Conservation (phyloP, 176 grass and related monocot genomes). For the Eragrostis nindensis region DNA sequence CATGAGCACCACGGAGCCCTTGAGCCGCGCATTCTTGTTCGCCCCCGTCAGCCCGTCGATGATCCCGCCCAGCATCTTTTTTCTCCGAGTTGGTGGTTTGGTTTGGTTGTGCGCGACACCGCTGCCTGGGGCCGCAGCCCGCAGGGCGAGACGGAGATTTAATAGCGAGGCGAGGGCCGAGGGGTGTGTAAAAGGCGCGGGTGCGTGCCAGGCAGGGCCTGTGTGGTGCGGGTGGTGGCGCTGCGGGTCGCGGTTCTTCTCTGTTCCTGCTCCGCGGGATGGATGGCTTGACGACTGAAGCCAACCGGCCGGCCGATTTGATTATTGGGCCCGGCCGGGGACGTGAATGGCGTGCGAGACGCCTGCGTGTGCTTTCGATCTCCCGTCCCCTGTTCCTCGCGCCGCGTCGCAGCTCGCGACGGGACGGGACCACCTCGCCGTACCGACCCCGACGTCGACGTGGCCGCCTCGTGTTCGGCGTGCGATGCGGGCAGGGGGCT, state of each 20-base stretch:
- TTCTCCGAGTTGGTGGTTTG: background rate
- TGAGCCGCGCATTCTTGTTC: slow-evolving; percentile 34
- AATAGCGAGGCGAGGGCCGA: background rate
- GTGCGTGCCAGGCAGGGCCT: too few relatives aligned
- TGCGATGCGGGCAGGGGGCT: background rate
- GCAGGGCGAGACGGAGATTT: background rate
- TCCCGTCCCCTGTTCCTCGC: background rate
- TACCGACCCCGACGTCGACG: background rate
- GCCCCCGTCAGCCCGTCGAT: slow-evolving; percentile 27
- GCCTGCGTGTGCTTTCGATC: background rate
- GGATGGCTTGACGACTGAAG: background rate
- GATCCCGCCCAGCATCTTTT: slow-evolving; percentile 37
- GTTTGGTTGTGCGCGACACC: background rate
- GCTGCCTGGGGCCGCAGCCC: background rate
- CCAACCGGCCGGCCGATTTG: too few relatives aligned
- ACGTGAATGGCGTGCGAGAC: background rate
- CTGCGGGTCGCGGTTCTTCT: too few relatives aligned
- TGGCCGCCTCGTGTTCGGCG: background rate
- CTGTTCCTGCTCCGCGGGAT: background rate
- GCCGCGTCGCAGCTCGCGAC: background rate
- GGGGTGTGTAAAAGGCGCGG: background rate
- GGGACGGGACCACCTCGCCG: background rate
- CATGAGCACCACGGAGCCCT: slow-evolving; percentile 67
- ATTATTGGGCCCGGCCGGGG: background rate
- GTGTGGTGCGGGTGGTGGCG: too few relatives aligned